Base-by-base conservation (phyloP, 2,329 filamentous ascomycete species). In the Neonectria faginata region DNA sequence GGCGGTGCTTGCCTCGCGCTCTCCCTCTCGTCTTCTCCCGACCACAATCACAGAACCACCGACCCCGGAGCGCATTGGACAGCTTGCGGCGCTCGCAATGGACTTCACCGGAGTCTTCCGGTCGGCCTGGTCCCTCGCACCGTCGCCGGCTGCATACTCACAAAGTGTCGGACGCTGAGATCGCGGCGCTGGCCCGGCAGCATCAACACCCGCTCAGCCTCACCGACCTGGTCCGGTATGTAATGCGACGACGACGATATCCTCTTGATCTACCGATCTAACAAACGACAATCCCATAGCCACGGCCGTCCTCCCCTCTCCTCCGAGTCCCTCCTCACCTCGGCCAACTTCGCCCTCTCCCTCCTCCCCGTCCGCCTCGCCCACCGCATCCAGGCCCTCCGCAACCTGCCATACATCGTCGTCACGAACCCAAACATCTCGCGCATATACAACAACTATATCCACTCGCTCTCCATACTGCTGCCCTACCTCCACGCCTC, bases 391-490 rank as follows among this genome's bases (percentile, higher is more conserved):
- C 92, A 97, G 78, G 93, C 94, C 47, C 85, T 99, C 18, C 91
- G 94, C 68, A 97, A 97, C 77, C 88, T 99, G 9, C 96, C 96
- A 0, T 99, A 95, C 79, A 98, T 99, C 69, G 95, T 99, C 60
- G 96, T 99, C 27, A 94, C 95, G n/a, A 98, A 99, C 77, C 93
- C 94, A 1, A 93, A 97, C 77, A 94, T 99, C 71, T 92, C 91
- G 27, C 91, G 91, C 74, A 99, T 99, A 69, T 97, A 98, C 84
- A 90, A 92, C 79, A 98, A 97, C 80, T 99, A 99, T 79, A 85
- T 97, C 48, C 94, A 97, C 79, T 97, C 94, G 2, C 84, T 99
- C 20, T 95, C 92, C 2, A 97, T 94, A 1, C 85, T 99, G 16
- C 87, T 98, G 4, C 94, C 95, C 5, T 97, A 95, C 82, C 80